These are phyloP conservation scores for Gamarada debralockiae DNA, from an alignment of 495 filamentous ascomycete species.

Conservation along the genomic window DNA sequence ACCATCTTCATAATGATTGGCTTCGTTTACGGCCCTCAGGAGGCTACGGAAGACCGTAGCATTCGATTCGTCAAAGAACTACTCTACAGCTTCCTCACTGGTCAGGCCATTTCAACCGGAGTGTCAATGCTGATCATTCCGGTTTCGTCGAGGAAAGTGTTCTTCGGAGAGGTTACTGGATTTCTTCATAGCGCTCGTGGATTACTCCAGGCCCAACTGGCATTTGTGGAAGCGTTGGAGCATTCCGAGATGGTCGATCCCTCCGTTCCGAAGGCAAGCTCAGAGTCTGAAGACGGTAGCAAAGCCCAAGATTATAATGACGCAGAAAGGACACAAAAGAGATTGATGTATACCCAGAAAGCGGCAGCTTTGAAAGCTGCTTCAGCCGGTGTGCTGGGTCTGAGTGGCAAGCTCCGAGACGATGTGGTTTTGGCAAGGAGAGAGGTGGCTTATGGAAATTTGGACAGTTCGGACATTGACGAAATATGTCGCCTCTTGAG, in stretches of 20 bases:
- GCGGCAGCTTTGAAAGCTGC: constrained; percentile 40
- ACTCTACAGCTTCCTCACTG: constrained; percentile 58
- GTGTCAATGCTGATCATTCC: constrained; percentile 68
- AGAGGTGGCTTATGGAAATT: constrained; percentile 66
- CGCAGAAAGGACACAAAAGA: not conserved
- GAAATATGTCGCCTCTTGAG: constrained; percentile 6
- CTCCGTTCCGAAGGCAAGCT: too few species aligned
- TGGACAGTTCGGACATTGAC: constrained; percentile 56
- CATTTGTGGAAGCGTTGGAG: constrained; percentile 6
- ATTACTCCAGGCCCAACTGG: constrained; percentile 47
- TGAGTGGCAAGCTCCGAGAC: constrained; percentile 63
- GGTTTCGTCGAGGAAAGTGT: constrained; percentile 48
- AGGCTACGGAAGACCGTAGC: constrained; percentile 48
- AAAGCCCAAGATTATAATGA: not conserved
- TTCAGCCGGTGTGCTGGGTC: constrained; percentile 49
- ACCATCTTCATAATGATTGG: constrained; percentile 64
- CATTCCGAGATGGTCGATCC: constrained; percentile 1
- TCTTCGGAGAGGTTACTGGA: constrained; percentile 52
- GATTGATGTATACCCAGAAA: not conserved
- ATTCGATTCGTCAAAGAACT: constrained; percentile 49
- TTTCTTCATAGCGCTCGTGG: constrained; percentile 47
- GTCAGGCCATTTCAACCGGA: constrained; percentile 58
- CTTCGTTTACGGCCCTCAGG: constrained; percentile 54
- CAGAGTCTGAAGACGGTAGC: not conserved
- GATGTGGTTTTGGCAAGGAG: constrained; percentile 79